These are phyloP conservation scores for Orbilia ellipsospora DNA, from an alignment of 2,329 filamentous ascomycete species.

Conservation along the genomic window DNA sequence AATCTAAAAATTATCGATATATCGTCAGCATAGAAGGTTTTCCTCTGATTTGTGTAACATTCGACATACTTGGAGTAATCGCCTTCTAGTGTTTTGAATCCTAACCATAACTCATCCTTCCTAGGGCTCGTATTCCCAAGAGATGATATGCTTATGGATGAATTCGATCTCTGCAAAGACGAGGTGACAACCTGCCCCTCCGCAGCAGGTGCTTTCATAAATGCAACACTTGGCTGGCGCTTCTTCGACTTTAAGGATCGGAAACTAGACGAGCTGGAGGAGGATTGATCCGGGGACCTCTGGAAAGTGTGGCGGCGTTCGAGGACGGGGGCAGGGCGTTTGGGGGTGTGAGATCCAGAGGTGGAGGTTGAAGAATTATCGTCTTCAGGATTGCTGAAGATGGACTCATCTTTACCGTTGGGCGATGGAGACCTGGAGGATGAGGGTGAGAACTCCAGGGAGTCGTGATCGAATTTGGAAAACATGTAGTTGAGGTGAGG, in stretches of 20 bases:
- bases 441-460: conserved; percentile 48
- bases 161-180: conserved; percentile 46
- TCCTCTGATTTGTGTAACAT: conserved; percentile 18
- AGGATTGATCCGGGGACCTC: conserved; percentile 42
- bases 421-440: conserved; percentile 50
- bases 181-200: conserved; percentile 52
- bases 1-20: conserved; percentile 67
- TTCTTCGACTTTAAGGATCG: conserved; percentile 49
- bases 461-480: conserved; percentile 47
- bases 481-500: conserved; percentile 55
- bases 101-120: conserved; percentile 76
- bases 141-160: conserved; percentile 39
- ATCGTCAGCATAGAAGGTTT: conserved; percentile 13
- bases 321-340: conserved; percentile 46
- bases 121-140: conserved; percentile 61
- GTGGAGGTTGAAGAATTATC: conserved; percentile 52
- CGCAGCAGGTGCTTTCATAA: conserved; percentile 50
- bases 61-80: conserved; percentile 72
- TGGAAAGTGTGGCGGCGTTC: conserved; percentile 50
- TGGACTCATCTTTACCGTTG: conserved; percentile 54
- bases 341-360: conserved; percentile 42
- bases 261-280: conserved; percentile 42
- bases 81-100: conserved; percentile 75
- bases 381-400: conserved; percentile 53
- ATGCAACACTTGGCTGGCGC: conserved; percentile 43